phyloP scores from a whole-genome alignment of 257 asterid genomes.

The Nicotiana knightiana region DNA sequence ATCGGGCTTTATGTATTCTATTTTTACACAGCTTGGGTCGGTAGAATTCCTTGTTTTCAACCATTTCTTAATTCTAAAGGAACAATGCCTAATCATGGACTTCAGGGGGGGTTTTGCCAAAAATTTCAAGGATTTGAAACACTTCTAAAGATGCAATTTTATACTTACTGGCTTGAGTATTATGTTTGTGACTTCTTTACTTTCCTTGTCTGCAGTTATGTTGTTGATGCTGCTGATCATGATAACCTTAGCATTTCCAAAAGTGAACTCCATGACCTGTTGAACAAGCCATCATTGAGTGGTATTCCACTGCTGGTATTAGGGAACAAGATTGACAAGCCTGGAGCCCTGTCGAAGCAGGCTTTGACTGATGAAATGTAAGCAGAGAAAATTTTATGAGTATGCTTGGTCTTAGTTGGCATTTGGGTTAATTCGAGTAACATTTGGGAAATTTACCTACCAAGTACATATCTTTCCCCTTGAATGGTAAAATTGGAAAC shows the following conservation, averaged over 20 bases:
- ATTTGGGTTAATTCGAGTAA: neutral
- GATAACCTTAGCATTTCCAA: constrained; percentile 72
- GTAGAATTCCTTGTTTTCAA: neutral
- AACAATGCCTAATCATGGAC: neutral
- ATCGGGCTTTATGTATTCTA: neutral
- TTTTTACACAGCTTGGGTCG: neutral
- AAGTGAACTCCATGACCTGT: constrained; percentile 82
- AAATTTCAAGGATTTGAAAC: neutral
- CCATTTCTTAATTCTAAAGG: neutral
- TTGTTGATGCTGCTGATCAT: constrained; percentile 94
- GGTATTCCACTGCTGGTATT: constrained; percentile 88
- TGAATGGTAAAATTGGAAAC: neutral
- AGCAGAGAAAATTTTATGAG: constrained; percentile 12
- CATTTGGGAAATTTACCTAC: neutral
- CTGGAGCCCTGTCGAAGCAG: constrained; percentile 68
- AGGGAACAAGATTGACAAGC: constrained; percentile 91
- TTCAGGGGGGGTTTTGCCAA: neutral
- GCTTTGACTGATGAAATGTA: constrained; percentile 89
- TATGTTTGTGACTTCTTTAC: neutral
- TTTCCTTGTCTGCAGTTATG: constrained; percentile 51
- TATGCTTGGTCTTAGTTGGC: neutral
- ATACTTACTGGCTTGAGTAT: neutral
- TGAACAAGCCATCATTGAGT: constrained; percentile 76
- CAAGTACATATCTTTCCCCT: neutral
- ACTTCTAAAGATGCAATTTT: neutral